Conservation (phyloP, 176 grass and related monocot species). For the Musa acuminata region DNA sequence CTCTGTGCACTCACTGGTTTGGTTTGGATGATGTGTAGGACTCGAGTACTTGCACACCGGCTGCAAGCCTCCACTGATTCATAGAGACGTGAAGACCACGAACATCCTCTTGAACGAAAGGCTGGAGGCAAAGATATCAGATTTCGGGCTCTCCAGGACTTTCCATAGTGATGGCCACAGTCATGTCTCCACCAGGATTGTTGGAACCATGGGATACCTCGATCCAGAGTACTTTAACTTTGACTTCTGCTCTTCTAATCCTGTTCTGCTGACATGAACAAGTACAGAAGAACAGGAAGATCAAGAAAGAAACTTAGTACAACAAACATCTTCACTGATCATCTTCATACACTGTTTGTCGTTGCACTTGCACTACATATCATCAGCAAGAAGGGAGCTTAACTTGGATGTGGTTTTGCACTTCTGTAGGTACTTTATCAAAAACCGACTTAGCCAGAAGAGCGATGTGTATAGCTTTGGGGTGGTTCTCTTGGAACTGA, state of each 20-base stretch:
- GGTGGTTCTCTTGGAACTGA: conserved; percentile 33
- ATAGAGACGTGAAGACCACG: conserved; percentile 20
- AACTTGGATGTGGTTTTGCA: not conserved
- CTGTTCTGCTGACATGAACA: not conserved
- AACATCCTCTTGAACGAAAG: conserved; percentile 25
- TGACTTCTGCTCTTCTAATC: not conserved
- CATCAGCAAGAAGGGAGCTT: not conserved
- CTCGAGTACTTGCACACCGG: conserved; percentile 20
- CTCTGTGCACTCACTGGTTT: not conserved
- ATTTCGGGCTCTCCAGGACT: conserved; percentile 18
- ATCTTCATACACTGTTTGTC: too few relatives aligned
- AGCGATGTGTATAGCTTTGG: conserved; percentile 31
- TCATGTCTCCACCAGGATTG: conserved; percentile 1
- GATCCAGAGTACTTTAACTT: conserved; percentile 14
- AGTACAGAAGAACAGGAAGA: too few relatives aligned
- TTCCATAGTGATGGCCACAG: not conserved
- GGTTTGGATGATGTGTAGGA: not conserved
- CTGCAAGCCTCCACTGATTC: conserved; percentile 19
- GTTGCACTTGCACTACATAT: not conserved
- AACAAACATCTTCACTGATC: too few relatives aligned
- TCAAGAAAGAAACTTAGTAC: too few relatives aligned
- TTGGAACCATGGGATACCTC: conserved; percentile 2
- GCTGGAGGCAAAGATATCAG: conserved; percentile 19
- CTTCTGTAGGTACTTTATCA: not conserved
- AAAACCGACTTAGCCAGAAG: conserved; percentile 10